phyloP scores from a whole-genome alignment of 2,329 filamentous ascomycete genomes.

The Venturia pyrina region DNA sequence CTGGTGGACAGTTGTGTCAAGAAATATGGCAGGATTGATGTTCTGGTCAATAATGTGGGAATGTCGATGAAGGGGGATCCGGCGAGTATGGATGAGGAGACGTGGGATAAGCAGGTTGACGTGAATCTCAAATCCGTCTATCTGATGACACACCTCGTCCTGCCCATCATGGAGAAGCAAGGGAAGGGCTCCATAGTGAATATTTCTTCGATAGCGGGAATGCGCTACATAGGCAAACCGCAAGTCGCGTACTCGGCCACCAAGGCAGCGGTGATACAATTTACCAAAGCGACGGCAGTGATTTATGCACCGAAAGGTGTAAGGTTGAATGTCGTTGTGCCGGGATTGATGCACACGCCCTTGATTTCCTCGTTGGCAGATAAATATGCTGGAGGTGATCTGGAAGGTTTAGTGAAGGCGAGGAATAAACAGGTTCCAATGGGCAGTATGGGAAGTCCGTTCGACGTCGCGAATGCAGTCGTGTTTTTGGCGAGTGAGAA shows the following conservation, averaged over 20 bases:
- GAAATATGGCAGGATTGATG: slow-evolving; percentile 17
- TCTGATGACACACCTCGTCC: slow-evolving; percentile 19
- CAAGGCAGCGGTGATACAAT: slow-evolving; percentile 20
- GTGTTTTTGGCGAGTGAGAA: slow-evolving; percentile 21
- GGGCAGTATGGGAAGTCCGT: slow-evolving; percentile 18
- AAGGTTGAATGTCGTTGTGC: slow-evolving; percentile 20
- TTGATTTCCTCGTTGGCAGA: slow-evolving; percentile 15
- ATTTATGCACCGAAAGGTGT: slow-evolving; percentile 27
- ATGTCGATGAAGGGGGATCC: slow-evolving; percentile 29
- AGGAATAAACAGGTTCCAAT: slow-evolving; percentile 17
- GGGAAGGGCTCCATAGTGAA: slow-evolving; percentile 20
- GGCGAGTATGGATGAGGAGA: slow-evolving; percentile 19
- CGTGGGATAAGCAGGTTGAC: slow-evolving; percentile 23
- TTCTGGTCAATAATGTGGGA: slow-evolving; percentile 21
- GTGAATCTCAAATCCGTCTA: slow-evolving; percentile 24
- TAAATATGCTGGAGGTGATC: slow-evolving; percentile 13
- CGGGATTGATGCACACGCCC: slow-evolving; percentile 20
- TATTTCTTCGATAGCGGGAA: slow-evolving; percentile 22
- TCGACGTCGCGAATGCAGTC: slow-evolving; percentile 21
- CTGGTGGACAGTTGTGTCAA: slow-evolving; percentile 18
- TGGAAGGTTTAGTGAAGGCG: slow-evolving; percentile 1
- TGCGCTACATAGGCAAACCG: slow-evolving; percentile 42
- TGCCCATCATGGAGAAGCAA: slow-evolving; percentile 20
- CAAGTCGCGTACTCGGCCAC: slow-evolving; percentile 40
- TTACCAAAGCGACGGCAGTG: slow-evolving; percentile 20